Evolutionary conservation across 495 filamentous ascomycete genomes (phyloP), one percentile per base, ranked within the genome.

Genomic region (Chaetomidium leptoderma): DNA sequence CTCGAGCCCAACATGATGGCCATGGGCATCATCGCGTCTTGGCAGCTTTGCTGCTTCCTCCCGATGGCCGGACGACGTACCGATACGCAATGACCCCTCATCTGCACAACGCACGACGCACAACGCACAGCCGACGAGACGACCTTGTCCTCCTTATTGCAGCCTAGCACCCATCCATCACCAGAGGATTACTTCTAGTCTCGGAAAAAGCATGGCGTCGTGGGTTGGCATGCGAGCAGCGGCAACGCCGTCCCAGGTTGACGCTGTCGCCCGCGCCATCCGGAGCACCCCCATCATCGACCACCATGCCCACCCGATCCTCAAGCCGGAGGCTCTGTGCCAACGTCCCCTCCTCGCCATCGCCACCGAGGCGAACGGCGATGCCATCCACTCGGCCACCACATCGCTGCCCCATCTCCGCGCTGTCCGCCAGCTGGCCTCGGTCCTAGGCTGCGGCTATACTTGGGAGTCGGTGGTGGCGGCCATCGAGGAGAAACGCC

Each of bases 201-300:
- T 26, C 6, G 3, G 24, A n/a, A 16, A 2, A 16, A 44, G 9
- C 33, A 70, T 70, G 67, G 62, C 68, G 26, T 67, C 68, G 23
- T 69, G 66, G 66, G 66, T 71, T 42, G 68, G 68, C 35, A 55
- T 59, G 37, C 66, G 64, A 29, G 61, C 68, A 14, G 63, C 62
- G 17, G 63, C 62, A 23, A 72, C 65, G 33, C 62, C 64, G 24
- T 40, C 64, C 16, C 66, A 72, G 46, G 36, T 74, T 11, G 66
- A 66, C 19, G 45, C 66, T 55, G 68, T 78, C 29, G 63, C 65
- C 16, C 68, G 65, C 10, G 76, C 71, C 45, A 84, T 93, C 47
- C 78, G 81, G 57, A 77, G 63, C 16, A 88, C 84, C 35, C 90
- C 91, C 0, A 80, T 92, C 60, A 92, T 96, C 66, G 91, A 96